Evolutionary conservation across 2,329 filamentous ascomycete species (phyloP), one percentile per base, ranked within the genome.

Genomic region (Pochonia chlamydosporia): DNA sequence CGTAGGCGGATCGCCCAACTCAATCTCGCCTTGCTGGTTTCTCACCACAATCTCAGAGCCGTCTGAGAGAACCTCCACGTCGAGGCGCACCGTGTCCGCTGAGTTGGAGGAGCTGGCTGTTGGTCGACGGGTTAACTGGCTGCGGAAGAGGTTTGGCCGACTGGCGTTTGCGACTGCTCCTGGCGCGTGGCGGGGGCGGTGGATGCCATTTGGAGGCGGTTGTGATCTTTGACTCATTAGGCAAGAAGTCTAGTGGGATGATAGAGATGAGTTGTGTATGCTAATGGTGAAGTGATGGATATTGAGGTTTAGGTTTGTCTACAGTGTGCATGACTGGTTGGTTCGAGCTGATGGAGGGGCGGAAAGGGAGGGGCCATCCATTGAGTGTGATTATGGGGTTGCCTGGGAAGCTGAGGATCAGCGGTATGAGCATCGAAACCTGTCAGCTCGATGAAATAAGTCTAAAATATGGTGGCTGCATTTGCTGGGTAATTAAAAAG

Each of bases 21-120:
- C 75, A 48, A 82, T 74, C 53, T 84, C 80, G 42, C 81, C 82
- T 56, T 83, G 76, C 62, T 76, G 68, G 57, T 84, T 76, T 53
- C 82, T 71, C 40, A 84, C 75, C 8, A 85, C 76, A 49, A 85
- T 84, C 54, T 83, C 80, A 5, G 60, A 62, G n/a, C 59, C 64
- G 41, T 75, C 71, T 5, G 64, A 68, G n/a, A 69, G 59, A 14
- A 68, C 65, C 41, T 75, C 72, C 44, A 66, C 64, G 49, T 76
- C 73, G n/a, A 77, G 63, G 43, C 73, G 70, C 47, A 78, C 55
- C 33, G 70, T 73, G 52, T 78, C 75, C 43, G 64, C 66, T 11
- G 73, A 60, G 33, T 60, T 60, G 43, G 59, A 56, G 18, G 63
- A 64, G 31, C 61, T 57, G 14, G 69, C 69, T 3, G 78, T 76